Evolutionary conservation across 371 early-diverging fungal genomes (phyloP), one percentile per base, ranked within the genome.

Genomic region (Mortierella sp.): DNA sequence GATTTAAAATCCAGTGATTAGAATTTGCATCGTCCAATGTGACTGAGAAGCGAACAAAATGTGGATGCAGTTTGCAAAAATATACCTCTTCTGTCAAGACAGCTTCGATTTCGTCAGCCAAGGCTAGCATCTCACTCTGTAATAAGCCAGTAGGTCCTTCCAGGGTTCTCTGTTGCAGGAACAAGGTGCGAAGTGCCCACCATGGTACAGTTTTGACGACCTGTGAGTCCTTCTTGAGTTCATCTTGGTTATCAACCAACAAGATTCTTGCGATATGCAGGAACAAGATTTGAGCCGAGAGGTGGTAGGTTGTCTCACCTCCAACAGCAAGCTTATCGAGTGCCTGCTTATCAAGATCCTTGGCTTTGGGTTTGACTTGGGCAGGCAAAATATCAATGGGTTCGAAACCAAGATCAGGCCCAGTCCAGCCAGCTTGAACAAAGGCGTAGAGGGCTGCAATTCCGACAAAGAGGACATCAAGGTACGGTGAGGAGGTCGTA

Each of bases 241-340:
- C 47, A 16, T 71, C 67, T 14, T 49, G 62, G 60, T 71, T 67
- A 37, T 92, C 89, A n/a, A 92, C 84, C 16, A 98, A 83, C 64
- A 96, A 78, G 14, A 86, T 73, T 39, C 87, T 78, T 0, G 96
- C 93, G 32, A 94, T 74, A 12, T 87, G 84, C 62, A 98, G 83
- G 40, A 93, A 90, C 47, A 91, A 78, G 6, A 96, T 89, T 14
- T 89, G 84, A 11, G 91, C 89, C 0, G 95, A 88, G 47, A 97
- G 85, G 60, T 91, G 91, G 83, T 97, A 98, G 8, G 90, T 92
- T 62, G 93, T 93, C 80, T 97, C 98, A 65, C 95, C 92, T 72
- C 96, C 97, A 5, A 85, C 91, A 28, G 91, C 87, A 39, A 97
- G 88, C 0, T 77, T 62, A 60, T 73, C 71, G 2, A 89, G 63